Evolutionary conservation across 805 yeast species (phyloP), one percentile per base, ranked within the genome.

Genomic region (Pichia phayaonensis): DNA sequence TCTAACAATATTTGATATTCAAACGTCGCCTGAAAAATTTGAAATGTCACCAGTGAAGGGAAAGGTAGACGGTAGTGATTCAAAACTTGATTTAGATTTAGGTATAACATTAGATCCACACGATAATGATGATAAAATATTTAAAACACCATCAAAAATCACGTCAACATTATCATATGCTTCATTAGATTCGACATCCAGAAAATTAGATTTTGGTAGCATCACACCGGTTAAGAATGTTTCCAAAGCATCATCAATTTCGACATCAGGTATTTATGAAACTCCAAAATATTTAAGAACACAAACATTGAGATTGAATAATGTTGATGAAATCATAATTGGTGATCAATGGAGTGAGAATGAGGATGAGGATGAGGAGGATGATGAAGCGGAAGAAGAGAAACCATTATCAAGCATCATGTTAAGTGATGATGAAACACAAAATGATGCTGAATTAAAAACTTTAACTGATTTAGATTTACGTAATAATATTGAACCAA

Each of bases 1-100:
- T 0, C 63, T 86, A 34, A 81, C 94, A 18, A 72, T 88, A 4
- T 83, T 88, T 60, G 95, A 87, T 54, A 70, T 81, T 48, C 61
- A 60, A 20, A 49, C 48, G 18, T 24, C 67, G 53, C 47, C 59
- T 39, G 40, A 56, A 46, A 49, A 48, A 11, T n/a, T 45, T 18
- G 26, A 26, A 4, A 27, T 36, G 18, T 47, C 54, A 7, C 53
- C 50, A 8, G 21, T 40, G 12, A 46, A 44, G 38, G 8, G 13
- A 16, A 34, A 18, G 23, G 8, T 11, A 4, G 22, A n/a, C 3
- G 26, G 7, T 26, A 34, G 5, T 20, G 21, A 42, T 21, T 22
- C 34, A 27, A 22, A 34, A 12, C 31, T 24, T n/a, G 46, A 45
- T 15, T 10, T 12, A 8, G 7, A 27, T n/a, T 27, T 15, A 27